These are phyloP conservation scores for Adansonia digitata DNA, from an alignment of 345 rosid genomes.

Conservation along the genomic window DNA sequence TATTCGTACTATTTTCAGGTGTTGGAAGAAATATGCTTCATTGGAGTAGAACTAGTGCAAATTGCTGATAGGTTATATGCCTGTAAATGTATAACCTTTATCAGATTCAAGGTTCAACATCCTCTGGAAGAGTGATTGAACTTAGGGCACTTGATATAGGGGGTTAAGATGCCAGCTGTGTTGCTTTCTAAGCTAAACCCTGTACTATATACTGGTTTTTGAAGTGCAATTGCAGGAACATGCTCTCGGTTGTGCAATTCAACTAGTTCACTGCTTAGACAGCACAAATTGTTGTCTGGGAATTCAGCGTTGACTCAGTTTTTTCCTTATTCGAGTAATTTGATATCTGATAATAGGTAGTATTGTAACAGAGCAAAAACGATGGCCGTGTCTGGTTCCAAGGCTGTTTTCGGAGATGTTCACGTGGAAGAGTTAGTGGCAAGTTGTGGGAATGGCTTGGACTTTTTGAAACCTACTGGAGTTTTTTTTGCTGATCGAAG, in stretches of 20 bases:
- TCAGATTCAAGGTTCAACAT: slow-evolving; percentile 3
- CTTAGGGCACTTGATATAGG: slow-evolving; percentile 8
- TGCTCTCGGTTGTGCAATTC: slow-evolving; percentile 15
- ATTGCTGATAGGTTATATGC: neutral
- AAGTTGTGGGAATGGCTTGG: slow-evolving; percentile 52
- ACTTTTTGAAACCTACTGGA: slow-evolving; percentile 45
- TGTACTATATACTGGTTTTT: slow-evolving; percentile 35
- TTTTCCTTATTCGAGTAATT: slow-evolving; percentile 24
- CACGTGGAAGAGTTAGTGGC: slow-evolving; percentile 54
- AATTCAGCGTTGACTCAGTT: slow-evolving; percentile 1
- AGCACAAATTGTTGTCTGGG: slow-evolving; percentile 14
- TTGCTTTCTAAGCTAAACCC: slow-evolving; percentile 45
- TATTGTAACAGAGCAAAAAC: slow-evolving; percentile 22
- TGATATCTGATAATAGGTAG: slow-evolving; percentile 20
- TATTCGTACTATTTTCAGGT: slow-evolving; percentile 16
- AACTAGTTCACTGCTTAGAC: slow-evolving; percentile 14
- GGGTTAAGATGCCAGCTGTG: slow-evolving; percentile 51
- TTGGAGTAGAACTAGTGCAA: neutral
- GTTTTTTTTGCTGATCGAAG: slow-evolving; percentile 45
- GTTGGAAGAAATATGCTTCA: neutral
- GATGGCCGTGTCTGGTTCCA: slow-evolving; percentile 71
- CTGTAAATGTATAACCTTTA: slow-evolving; percentile 11
- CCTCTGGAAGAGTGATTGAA: slow-evolving; percentile 13
- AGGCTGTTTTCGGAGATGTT: slow-evolving; percentile 61
- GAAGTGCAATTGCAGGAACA: slow-evolving; percentile 20